Conservation (phyloP, 305 asterid species). For the Fraxinus ornus region DNA sequence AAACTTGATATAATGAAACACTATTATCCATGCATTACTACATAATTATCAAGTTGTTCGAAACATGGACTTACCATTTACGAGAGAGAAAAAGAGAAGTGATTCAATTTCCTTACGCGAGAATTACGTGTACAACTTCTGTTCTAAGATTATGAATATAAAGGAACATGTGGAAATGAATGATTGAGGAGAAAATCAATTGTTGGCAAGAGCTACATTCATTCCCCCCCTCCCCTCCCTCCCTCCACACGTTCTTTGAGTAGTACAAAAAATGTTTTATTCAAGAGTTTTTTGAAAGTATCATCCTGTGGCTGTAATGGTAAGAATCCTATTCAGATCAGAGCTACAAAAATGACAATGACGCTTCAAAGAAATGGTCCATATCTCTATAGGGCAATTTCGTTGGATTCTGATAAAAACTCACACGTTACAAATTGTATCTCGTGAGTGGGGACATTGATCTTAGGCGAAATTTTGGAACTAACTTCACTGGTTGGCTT, state of each 20-base stretch:
- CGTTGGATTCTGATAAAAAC: neutral
- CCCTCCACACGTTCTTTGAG: conserved; percentile 19
- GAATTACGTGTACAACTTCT: neutral
- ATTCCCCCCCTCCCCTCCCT: neutral
- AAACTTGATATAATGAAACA: neutral
- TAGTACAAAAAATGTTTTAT: conserved; percentile 4
- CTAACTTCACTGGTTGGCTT: neutral
- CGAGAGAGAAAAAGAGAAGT: neutral
- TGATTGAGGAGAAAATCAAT: conserved; percentile 18
- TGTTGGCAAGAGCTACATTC: neutral
- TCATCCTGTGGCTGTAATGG: conserved; percentile 35
- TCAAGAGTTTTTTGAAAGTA: conserved; percentile 33
- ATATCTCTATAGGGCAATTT: conserved; percentile 18
- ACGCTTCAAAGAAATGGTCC: conserved; percentile 21
- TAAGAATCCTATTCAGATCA: conserved; percentile 3
- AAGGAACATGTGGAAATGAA: neutral
- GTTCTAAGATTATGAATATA: neutral
- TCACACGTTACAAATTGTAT: neutral
- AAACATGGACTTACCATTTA: conserved; percentile 34
- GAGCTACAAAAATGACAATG: conserved; percentile 18
- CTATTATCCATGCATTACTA: neutral
- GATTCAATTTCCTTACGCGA: neutral
- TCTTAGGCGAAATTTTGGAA: neutral
- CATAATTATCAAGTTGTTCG: neutral
- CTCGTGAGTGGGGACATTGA: neutral